These are phyloP conservation scores for Gliomastix tumulicola DNA, from an alignment of 2,329 filamentous ascomycete species.

Conservation along the genomic window DNA sequence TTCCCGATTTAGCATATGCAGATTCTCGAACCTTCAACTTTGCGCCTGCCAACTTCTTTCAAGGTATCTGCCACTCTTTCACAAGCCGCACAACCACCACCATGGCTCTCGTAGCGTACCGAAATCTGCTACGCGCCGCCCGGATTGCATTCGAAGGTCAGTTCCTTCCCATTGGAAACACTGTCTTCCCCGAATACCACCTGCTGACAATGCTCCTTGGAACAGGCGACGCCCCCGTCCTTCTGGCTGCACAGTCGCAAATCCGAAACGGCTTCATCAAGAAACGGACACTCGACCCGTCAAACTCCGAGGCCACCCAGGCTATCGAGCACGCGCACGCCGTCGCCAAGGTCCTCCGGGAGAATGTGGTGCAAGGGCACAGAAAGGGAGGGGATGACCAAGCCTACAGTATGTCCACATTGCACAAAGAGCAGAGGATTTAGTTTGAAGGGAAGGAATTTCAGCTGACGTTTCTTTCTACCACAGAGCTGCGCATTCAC, in stretches of 20 bases:
- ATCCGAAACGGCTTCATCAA: slow-evolving; percentile 69
- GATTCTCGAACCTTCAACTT: no score
- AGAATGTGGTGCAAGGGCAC: slow-evolving; percentile 85
- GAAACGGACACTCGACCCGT: slow-evolving; percentile 51
- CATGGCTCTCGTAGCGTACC: slow-evolving; percentile 72
- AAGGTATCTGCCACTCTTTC: no score
- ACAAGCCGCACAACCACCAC: not conserved
- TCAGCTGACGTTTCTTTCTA: no score
- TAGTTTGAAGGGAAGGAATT: no score
- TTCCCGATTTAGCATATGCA: no score
- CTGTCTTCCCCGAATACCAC: not conserved
- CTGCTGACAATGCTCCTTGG: slow-evolving; percentile 1
- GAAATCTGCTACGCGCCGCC: slow-evolving; percentile 73
- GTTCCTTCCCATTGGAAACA: not conserved
- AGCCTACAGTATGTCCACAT: slow-evolving; percentile 51
- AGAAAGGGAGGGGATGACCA: slow-evolving; percentile 32
- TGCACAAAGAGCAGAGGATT: no score
- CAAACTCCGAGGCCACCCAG: slow-evolving; percentile 46
- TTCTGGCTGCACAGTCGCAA: slow-evolving; percentile 63
- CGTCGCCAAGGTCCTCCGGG: slow-evolving; percentile 68
- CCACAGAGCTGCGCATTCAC: slow-evolving; percentile 76
- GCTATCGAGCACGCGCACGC: slow-evolving; percentile 74
- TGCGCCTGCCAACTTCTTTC: no score
- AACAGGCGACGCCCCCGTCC: slow-evolving; percentile 61
- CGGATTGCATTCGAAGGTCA: slow-evolving; percentile 72